Evolutionary conservation across 225 moss, liverwort and hornwort genomes (phyloP).

Genomic region (Antitrichia curtipendula): DNA sequence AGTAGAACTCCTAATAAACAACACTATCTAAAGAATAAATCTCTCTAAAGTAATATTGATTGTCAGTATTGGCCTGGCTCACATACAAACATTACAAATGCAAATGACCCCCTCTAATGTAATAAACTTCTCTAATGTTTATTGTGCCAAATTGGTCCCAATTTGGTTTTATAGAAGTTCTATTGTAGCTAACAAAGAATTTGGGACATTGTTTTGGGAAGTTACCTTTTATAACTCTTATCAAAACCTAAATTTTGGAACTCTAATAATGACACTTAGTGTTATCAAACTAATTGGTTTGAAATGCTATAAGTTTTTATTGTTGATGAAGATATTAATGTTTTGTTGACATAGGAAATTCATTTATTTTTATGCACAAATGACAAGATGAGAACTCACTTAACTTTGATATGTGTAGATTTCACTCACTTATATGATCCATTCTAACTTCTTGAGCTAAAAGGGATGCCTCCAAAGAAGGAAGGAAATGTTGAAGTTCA

Average conservation of each 20-base stretch:
- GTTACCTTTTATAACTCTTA: fast-evolving
- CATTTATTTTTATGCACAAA: too few relatives aligned
- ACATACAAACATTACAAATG: too few relatives aligned
- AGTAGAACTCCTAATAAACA: too few relatives aligned
- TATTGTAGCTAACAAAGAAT: fast-evolving
- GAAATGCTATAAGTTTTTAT: neutral
- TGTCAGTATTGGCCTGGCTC: too few relatives aligned
- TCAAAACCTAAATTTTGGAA: neutral
- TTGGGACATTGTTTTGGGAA: fast-evolving
- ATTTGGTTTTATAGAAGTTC: too few relatives aligned
- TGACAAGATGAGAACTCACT: neutral
- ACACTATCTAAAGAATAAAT: too few relatives aligned
- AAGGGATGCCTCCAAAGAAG: fast-evolving
- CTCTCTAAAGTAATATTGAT: too few relatives aligned
- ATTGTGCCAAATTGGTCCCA: too few relatives aligned
- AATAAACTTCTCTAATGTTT: too few relatives aligned
- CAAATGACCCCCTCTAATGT: too few relatives aligned
- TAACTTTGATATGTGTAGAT: neutral
- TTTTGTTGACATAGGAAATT: fast-evolving
- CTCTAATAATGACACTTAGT: neutral
- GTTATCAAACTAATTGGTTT: too few relatives aligned
- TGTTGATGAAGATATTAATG: neutral
- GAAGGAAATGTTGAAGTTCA: neutral
- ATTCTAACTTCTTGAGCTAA: neutral
- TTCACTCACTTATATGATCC: neutral